Evolutionary conservation across 139 green algal species (phyloP).

Genomic region (Chlorella vulgaris): DNA sequence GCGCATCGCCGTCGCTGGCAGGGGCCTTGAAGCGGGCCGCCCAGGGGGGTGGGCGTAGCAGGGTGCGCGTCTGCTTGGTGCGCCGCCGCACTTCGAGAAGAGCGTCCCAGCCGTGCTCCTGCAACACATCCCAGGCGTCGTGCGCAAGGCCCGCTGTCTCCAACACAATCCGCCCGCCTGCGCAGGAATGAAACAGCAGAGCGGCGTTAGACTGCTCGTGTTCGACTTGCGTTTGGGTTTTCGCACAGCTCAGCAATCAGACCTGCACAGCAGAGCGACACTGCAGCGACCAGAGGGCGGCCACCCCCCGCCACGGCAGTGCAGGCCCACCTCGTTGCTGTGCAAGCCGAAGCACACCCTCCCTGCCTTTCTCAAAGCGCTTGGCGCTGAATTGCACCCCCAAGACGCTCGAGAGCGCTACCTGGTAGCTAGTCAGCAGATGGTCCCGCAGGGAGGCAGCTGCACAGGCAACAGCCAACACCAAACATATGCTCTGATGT

Average conservation of each 20-base stretch:
- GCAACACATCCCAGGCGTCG: not conserved
- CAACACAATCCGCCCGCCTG: conserved; percentile 3
- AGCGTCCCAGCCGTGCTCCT: conserved; percentile 11
- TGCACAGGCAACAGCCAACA: not conserved
- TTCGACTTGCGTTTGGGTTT: not conserved
- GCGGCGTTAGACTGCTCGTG: not conserved
- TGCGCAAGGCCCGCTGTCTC: not conserved
- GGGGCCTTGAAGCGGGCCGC: no score
- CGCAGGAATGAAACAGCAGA: not conserved
- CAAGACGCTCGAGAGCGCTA: conserved; percentile 26
- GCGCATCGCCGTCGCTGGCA: not conserved
- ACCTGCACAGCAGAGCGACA: no score
- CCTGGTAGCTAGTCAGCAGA: conserved; percentile 42
- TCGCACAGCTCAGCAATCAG: no score
- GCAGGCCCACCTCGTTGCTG: not conserved
- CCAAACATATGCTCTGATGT: not conserved
- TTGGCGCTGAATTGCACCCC: conserved; percentile 43
- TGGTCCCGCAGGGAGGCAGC: conserved; percentile 33
- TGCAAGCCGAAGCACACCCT: conserved; percentile 25
- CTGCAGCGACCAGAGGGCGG: no score
- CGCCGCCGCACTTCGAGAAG: not conserved
- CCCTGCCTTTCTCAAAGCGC: not conserved
- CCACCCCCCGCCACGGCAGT: no score
- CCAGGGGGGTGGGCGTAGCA: conserved; percentile 17
- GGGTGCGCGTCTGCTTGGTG: not conserved